phyloP scores from a whole-genome alignment of 495 filamentous ascomycete genomes.

The Daldinia concentrica region DNA sequence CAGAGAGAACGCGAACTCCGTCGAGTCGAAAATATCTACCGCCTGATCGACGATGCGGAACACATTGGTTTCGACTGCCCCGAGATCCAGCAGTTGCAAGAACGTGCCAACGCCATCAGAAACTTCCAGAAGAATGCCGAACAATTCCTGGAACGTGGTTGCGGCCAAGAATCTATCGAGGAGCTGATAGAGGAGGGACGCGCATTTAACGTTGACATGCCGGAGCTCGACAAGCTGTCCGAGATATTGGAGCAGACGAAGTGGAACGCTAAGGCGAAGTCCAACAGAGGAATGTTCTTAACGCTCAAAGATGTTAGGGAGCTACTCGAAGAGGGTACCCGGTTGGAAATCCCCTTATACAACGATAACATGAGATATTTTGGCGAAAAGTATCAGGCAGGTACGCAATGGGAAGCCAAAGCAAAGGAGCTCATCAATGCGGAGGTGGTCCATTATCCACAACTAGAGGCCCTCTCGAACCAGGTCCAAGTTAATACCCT shows the following conservation, averaged over 20 bases:
- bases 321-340: slow-evolving; percentile 76
- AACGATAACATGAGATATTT: slow-evolving; percentile 81
- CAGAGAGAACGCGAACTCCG: slow-evolving; percentile 91
- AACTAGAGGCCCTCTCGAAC: slow-evolving; percentile 87
- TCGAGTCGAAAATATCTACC: slow-evolving; percentile 88
- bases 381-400: slow-evolving; percentile 75
- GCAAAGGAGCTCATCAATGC: slow-evolving; percentile 92
- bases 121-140: slow-evolving; percentile 84
- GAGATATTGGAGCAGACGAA: slow-evolving; percentile 82
- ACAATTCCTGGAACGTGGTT: slow-evolving; percentile 65
- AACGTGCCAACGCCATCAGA: slow-evolving; percentile 86
- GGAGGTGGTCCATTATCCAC: slow-evolving; percentile 89
- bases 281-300: slow-evolving; percentile 67
- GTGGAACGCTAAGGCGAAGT: slow-evolving; percentile 83
- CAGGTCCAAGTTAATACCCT: slow-evolving; percentile 76
- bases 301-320: slow-evolving; percentile 80
- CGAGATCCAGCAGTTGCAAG: slow-evolving; percentile 86
- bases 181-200: slow-evolving; percentile 88
- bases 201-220: slow-evolving; percentile 92
- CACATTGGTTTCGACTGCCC: slow-evolving; percentile 93
- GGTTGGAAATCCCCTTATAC: slow-evolving; percentile 77
- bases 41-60: slow-evolving; percentile 84
- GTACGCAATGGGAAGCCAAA: slow-evolving; percentile 91
- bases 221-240: slow-evolving; percentile 87
- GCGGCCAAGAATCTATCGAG: slow-evolving; percentile 76